Conservation (phyloP, 306 rosid genomes). For the Acacia melanoxylon region DNA sequence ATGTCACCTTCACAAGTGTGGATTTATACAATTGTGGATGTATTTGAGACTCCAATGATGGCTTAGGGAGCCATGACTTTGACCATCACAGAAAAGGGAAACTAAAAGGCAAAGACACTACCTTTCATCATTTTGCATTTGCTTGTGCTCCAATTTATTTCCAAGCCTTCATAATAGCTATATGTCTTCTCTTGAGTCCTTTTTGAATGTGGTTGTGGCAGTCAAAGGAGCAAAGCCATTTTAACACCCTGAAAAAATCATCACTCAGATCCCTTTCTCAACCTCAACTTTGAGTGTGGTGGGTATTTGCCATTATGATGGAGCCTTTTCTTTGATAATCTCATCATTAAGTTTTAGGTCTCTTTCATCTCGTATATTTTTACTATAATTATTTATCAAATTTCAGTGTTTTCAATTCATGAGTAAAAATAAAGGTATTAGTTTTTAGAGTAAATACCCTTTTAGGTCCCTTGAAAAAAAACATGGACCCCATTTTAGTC, state of each 20-base stretch:
- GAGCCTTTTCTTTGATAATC: slow-evolving; percentile 33
- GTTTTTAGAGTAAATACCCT: too few species aligned
- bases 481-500: too few species aligned
- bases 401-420: not conserved
- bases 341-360: slow-evolving; percentile 33
- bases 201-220: not conserved
- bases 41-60: slow-evolving; percentile 33
- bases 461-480: too few species aligned
- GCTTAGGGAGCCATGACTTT: slow-evolving; percentile 34
- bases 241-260: slow-evolving; percentile 27
- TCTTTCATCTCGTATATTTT: not conserved
- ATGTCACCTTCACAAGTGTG: not conserved
- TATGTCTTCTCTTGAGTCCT: slow-evolving; percentile 23
- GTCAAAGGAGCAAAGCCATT: slow-evolving; percentile 42
- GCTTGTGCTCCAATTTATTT: slow-evolving; percentile 49
- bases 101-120: slow-evolving; percentile 33
- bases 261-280: slow-evolving; percentile 24
- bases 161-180: slow-evolving; percentile 36
- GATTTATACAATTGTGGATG: not conserved
- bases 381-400: not conserved
- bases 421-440: not conserved
- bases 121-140: slow-evolving; percentile 21
- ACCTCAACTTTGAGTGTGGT: slow-evolving; percentile 40
- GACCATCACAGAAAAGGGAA: slow-evolving; percentile 35
- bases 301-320: slow-evolving; percentile 38